phyloP scores from a whole-genome alignment of 805 yeast genomes.

The Yueomyces sinensis region DNA sequence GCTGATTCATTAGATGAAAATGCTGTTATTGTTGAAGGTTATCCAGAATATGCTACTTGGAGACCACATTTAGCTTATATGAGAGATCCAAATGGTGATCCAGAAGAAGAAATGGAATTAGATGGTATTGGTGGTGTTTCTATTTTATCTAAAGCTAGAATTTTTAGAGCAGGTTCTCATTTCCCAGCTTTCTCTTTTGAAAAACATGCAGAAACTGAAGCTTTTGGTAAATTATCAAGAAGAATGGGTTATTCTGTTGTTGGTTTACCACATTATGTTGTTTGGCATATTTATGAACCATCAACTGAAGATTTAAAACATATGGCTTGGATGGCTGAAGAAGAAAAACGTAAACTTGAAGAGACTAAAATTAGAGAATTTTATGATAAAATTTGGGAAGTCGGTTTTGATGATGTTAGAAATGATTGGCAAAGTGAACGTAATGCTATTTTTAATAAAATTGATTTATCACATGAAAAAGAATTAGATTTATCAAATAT shows the following conservation, averaged over 20 bases:
- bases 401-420: constrained; percentile 66
- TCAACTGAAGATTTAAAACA: constrained; percentile 79
- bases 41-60: constrained; percentile 79
- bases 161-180: constrained; percentile 67
- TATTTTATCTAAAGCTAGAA: constrained; percentile 57
- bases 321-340: constrained; percentile 83
- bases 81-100: constrained; percentile 47
- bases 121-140: constrained; percentile 89
- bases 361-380: constrained; percentile 50
- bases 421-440: constrained; percentile 64
- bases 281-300: constrained; percentile 96
- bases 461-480: constrained; percentile 36
- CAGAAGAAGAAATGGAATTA: constrained; percentile 49
- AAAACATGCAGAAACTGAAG: constrained; percentile 85
- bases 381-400: constrained; percentile 59
- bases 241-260: constrained; percentile 77
- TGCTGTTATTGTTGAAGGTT: constrained; percentile 81
- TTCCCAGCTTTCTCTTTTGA: constrained; percentile 76
- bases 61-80: constrained; percentile 69
- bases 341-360: constrained; percentile 52
- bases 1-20: constrained; percentile 59
- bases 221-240: constrained; percentile 81
- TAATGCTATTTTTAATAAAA: constrained; percentile 57
- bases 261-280: constrained; percentile 88
- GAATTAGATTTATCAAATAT: constrained; percentile 5